Percentiles rank a stretch among this genome's conserved stretches.
phyloP scores from a whole-genome alignment of 177 flowering plant genomes.

The Tripterygium wilfordii region DNA sequence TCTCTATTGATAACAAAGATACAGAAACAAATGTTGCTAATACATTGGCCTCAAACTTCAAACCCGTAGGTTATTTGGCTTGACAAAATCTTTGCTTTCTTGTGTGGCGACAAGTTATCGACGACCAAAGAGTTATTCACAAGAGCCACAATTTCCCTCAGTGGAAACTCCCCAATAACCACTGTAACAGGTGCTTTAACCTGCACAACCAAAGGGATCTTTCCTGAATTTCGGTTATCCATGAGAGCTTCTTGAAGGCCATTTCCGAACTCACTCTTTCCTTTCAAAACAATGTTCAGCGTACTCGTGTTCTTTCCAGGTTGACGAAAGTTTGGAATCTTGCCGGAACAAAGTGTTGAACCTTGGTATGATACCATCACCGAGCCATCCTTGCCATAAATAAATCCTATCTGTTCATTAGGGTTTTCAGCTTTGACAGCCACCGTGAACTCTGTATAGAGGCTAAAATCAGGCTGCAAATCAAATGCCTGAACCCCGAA shows the following conservation, averaged over 20 bases:
- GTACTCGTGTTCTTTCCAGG: constrained; percentile 35
- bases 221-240: constrained; percentile 27
- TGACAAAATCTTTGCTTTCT: constrained; percentile 38
- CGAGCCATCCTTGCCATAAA: constrained; percentile 32
- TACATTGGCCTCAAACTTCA: too few relatives aligned
- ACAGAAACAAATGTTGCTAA: background rate
- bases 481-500: constrained; percentile 36
- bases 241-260: constrained; percentile 47
- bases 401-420: constrained; percentile 36
- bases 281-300: constrained; percentile 32
- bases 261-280: constrained; percentile 47
- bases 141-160: constrained; percentile 28
- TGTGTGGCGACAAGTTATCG: constrained; percentile 43
- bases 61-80: constrained; percentile 16
- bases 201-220: constrained; percentile 41
- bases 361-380: constrained; percentile 30
- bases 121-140: constrained; percentile 50
- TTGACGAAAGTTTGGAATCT: constrained; percentile 48
- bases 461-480: constrained; percentile 30
- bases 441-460: constrained; percentile 39
- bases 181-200: constrained; percentile 46
- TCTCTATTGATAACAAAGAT: background rate
- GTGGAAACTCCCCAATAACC: constrained; percentile 15
- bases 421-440: constrained; percentile 54
- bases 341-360: constrained; percentile 46